Conservation (phyloP, 352 stramenopile genomes). For the Phytophthora podocarpi region DNA sequence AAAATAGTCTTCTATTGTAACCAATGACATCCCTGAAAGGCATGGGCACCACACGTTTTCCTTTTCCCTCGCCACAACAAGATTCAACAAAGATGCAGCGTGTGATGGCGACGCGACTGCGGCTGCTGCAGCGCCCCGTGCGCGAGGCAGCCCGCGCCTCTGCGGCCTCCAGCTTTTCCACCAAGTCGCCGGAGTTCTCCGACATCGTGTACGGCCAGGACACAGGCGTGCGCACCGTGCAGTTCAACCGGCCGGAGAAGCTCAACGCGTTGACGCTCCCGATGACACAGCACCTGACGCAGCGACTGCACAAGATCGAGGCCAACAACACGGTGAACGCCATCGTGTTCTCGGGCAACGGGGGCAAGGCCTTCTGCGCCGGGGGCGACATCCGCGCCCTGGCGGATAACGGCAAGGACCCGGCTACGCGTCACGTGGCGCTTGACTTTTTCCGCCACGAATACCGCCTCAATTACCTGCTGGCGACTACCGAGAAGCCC, state of each 20-base stretch:
- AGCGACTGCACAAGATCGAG: slow-evolving; percentile 86
- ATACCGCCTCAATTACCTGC: slow-evolving; percentile 94
- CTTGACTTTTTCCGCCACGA: slow-evolving; percentile 96
- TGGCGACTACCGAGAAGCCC: slow-evolving; percentile 82
- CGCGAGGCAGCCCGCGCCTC: slow-evolving; percentile 5
- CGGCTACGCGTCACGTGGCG: slow-evolving; percentile 66
- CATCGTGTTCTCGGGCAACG: slow-evolving; percentile 82
- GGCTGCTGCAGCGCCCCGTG: slow-evolving; percentile 65
- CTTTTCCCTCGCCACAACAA: not conserved
- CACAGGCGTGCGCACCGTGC: slow-evolving; percentile 77
- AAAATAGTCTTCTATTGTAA: slow-evolving; percentile 17
- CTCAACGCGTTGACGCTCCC: slow-evolving; percentile 93
- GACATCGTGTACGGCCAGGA: slow-evolving; percentile 85
- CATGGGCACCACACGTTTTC: slow-evolving; percentile 35
- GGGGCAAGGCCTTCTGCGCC: slow-evolving; percentile 93
- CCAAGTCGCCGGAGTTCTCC: slow-evolving; percentile 55
- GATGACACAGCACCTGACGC: slow-evolving; percentile 92
- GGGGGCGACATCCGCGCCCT: slow-evolving; percentile 95
- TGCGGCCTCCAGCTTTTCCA: slow-evolving; percentile 29
- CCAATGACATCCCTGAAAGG: slow-evolving; percentile 27
- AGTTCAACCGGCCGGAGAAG: slow-evolving; percentile 92
- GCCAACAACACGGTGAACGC: slow-evolving; percentile 79
- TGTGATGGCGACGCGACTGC: slow-evolving; percentile 54
- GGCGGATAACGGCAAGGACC: slow-evolving; percentile 82
- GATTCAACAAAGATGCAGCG: slow-evolving; percentile 48